Conservation (phyloP, 2,329 filamentous ascomycete genomes). For the Diaporthe humulicola region DNA sequence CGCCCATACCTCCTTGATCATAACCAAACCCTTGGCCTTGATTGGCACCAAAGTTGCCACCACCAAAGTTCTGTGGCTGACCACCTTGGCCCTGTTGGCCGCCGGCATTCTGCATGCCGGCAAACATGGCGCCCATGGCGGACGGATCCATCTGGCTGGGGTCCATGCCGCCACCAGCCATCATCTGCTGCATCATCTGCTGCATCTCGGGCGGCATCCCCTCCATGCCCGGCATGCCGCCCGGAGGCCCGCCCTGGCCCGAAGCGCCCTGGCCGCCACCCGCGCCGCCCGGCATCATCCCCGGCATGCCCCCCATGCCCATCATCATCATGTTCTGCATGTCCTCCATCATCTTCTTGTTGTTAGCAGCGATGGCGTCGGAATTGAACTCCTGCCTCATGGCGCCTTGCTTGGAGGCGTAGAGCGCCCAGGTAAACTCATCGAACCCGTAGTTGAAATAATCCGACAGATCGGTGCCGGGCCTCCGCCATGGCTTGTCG, state of each 20-base stretch:
- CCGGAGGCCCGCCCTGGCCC: slow-evolving; percentile 44
- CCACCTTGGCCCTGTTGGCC: slow-evolving; percentile 59
- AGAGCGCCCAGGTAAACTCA: slow-evolving; percentile 97
- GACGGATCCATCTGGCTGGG: slow-evolving; percentile 75
- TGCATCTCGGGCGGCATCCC: slow-evolving; percentile 77
- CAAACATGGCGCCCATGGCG: slow-evolving; percentile 71
- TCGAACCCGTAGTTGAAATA: slow-evolving; percentile 99
- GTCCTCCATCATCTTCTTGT: slow-evolving; percentile 85
- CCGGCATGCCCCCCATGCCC: slow-evolving; percentile 53
- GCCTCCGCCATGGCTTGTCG: slow-evolving; percentile 95
- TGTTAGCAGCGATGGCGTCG: slow-evolving; percentile 71
- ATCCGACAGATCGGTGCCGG: slow-evolving; percentile 93
- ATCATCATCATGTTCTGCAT: slow-evolving; percentile 79
- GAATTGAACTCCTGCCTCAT: slow-evolving; percentile 82
- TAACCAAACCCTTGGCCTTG: slow-evolving; percentile 66
- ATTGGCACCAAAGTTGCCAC: slow-evolving; percentile 63
- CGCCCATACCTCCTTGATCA: slow-evolving; percentile 60
- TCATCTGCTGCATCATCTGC: slow-evolving; percentile 79
- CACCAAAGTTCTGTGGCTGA: slow-evolving; percentile 66
- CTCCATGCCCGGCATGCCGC: slow-evolving; percentile 69
- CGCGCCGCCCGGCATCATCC: slow-evolving; percentile 51
- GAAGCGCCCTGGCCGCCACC: slow-evolving; percentile 43
- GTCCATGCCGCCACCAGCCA: slow-evolving; percentile 71
- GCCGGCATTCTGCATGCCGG: slow-evolving; percentile 65
- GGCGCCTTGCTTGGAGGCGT: slow-evolving; percentile 88